Base-by-base conservation (phyloP, 257 asterid species). In the Ophiorrhiza pumila region DNA sequence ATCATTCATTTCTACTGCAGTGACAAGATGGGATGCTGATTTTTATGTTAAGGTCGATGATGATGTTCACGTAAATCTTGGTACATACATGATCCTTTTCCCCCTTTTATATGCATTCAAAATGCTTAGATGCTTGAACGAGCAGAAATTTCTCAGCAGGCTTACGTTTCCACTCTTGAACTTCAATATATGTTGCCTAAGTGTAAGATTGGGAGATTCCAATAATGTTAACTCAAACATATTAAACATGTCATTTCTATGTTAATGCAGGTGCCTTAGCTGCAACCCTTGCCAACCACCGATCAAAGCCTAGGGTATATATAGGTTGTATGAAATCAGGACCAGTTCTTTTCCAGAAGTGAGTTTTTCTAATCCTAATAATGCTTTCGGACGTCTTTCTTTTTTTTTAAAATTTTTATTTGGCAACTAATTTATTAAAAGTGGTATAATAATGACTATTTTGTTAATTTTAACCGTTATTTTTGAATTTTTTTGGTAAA, bases 1-100 rank as follows among this genome's bases (percentile, higher is more conserved):
- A 79, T 78, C 90, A 32, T 92, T 88, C 83, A 88, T 90, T 68
- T 53, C 88, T 29, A 85, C 90, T 67, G 94, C 93, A 42, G 89
- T 87, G 23, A 82, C 83, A 68, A 78, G 68, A 75, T 92, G 96
- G 96, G 93, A 88, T 74, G 96, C 98, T 56, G 96, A 90, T 22
- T 92, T 84, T 79, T 91, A 83, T 55, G 86, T 89, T 68, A 91
- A 91, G 66, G 92, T 91, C 65, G 97, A 91, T 50, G 97, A 91
- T 49, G 96, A 90, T 77, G 95, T 91, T 73, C 97, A 91, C 67
- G 97, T 90, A 62, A 91, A 91, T 78, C 85, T 89, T 47, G 96
- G 97, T 91, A 85, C 2, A 20, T 12, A 41, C 3, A 11, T 35
- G 46, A 55, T 65, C 69, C 41, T 4, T 35, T 25, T 65, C 11